Conservation (phyloP, 306 rosid genomes). For the Gastrolobium villosum region DNA sequence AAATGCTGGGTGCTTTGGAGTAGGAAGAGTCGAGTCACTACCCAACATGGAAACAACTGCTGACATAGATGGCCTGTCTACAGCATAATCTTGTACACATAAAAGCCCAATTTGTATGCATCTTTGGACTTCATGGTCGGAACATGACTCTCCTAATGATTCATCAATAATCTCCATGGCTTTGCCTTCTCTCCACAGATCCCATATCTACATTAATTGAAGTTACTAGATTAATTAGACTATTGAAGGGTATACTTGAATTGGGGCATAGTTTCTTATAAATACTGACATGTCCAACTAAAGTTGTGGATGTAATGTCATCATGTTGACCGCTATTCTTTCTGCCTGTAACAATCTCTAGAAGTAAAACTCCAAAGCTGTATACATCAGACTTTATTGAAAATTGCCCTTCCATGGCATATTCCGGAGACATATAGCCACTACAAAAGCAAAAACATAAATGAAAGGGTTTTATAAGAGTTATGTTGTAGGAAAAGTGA, state of each 20-base stretch:
- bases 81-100: conserved; percentile 69
- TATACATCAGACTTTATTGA: conserved; percentile 64
- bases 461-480: too few species aligned
- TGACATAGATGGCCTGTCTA: conserved; percentile 76
- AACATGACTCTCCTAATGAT: conserved; percentile 49
- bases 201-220: conserved; percentile 65
- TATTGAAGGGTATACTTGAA: neutral
- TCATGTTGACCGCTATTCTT: conserved; percentile 57
- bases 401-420: conserved; percentile 71
- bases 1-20: conserved; percentile 77
- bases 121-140: conserved; percentile 53
- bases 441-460: conserved; percentile 40
- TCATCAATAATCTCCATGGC: conserved; percentile 60
- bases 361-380: conserved; percentile 65
- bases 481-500: too few species aligned
- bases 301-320: conserved; percentile 50
- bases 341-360: conserved; percentile 72
- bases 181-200: conserved; percentile 67
- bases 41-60: conserved; percentile 67
- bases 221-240: neutral
- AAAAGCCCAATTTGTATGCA: conserved; percentile 75
- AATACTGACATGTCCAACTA: conserved; percentile 73
- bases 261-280: conserved; percentile 6
- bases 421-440: conserved; percentile 78
- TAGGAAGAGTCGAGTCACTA: conserved; percentile 61